These are phyloP conservation scores for Botrytis byssoidea DNA, from an alignment of 2,329 filamentous ascomycete species.

Conservation along the genomic window DNA sequence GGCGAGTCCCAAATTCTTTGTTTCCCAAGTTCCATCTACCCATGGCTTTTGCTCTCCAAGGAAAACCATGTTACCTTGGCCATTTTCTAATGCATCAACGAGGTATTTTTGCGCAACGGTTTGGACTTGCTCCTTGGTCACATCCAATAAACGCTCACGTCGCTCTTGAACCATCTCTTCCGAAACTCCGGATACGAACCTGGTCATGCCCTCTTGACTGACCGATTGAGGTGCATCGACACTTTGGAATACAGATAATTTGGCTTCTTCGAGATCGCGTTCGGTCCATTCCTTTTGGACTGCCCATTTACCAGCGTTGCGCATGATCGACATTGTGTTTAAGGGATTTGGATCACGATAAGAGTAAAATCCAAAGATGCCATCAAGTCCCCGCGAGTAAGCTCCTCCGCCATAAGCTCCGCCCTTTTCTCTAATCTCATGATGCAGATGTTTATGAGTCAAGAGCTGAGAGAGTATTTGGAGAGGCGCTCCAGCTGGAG, in stretches of 20 bases:
- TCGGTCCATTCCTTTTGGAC: constrained; percentile 77
- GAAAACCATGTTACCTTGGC: constrained; percentile 65
- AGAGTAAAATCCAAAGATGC: constrained; percentile 90
- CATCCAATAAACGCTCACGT: constrained; percentile 82
- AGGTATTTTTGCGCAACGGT: constrained; percentile 80
- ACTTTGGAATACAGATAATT: constrained; percentile 88
- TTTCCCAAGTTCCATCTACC: constrained; percentile 70
- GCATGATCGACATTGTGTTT: constrained; percentile 84
- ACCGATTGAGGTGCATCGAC: constrained; percentile 88
- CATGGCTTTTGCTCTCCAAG: constrained; percentile 82
- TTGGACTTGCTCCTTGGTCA: constrained; percentile 75
- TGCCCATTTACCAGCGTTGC: constrained; percentile 78
- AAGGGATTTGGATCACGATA: constrained; percentile 95
- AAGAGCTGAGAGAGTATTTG: constrained; percentile 88
- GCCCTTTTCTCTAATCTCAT: constrained; percentile 96
- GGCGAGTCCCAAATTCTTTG: constrained; percentile 71
- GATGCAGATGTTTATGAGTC: constrained; percentile 94
- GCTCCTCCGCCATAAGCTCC: constrained; percentile 94
- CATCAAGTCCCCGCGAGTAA: constrained; percentile 74
- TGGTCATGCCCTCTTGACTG: constrained; percentile 80
- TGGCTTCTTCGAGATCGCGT: constrained; percentile 90
- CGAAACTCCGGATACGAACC: constrained; percentile 81
- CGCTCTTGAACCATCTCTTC: constrained; percentile 86
- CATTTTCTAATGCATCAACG: constrained; percentile 61
- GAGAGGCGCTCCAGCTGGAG: constrained; percentile 71